Conservation (phyloP, 2,329 filamentous ascomycete genomes). For the Gnomoniopsis smithogilvyi region DNA sequence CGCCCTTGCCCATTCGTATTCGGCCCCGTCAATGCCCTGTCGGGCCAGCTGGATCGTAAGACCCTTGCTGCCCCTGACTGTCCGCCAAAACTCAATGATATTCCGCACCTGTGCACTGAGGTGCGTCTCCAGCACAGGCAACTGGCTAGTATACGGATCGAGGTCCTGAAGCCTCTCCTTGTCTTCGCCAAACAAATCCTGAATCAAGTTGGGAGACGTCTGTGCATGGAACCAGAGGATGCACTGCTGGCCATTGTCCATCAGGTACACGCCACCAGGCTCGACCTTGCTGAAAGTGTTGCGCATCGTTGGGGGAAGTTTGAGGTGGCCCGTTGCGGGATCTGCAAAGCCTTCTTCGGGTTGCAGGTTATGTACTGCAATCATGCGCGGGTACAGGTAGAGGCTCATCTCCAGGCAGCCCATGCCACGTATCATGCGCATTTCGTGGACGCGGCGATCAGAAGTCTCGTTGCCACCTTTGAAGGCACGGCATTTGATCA, state of each 20-base stretch:
- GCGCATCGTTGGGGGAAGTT: conserved; percentile 75
- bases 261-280: conserved; percentile 87
- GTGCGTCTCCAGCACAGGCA: conserved; percentile 86
- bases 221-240: conserved; percentile 90
- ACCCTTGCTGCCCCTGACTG: conserved; percentile 79
- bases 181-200: conserved; percentile 83
- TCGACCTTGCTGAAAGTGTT: conserved; percentile 86
- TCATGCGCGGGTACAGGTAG: conserved; percentile 93
- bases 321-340: conserved; percentile 76
- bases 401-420: conserved; percentile 80
- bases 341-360: conserved; percentile 92
- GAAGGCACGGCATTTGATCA: conserved; percentile 88
- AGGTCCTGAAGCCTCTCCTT: conserved; percentile 69
- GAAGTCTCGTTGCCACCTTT: conserved; percentile 90
- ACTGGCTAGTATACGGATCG: conserved; percentile 73
- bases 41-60: conserved; percentile 85
- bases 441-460: conserved; percentile 86
- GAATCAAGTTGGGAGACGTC: conserved; percentile 86
- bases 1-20: conserved; percentile 92
- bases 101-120: conserved; percentile 95
- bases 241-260: conserved; percentile 92
- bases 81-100: conserved; percentile 80
- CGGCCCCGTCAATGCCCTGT: conserved; percentile 89
- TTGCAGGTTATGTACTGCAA: conserved; percentile 85
- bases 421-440: conserved; percentile 86